Base-by-base conservation (phyloP, 2,329 filamentous ascomycete species). In the Colletotrichum camelliae region DNA sequence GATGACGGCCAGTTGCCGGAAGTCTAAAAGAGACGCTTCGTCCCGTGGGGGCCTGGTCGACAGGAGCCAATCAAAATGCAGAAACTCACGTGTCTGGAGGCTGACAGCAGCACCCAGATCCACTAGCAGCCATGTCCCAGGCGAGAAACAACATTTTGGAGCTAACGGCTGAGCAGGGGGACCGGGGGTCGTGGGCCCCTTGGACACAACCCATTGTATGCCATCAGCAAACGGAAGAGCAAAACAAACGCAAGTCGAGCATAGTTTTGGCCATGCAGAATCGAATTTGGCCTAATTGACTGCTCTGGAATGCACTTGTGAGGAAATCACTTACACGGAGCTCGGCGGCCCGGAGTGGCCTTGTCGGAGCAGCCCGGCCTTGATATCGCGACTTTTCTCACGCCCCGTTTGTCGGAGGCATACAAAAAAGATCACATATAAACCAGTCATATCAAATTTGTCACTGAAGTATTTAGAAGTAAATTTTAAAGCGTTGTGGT, bases 101-200 rank as follows among this genome's bases (percentile, higher is more conserved):
- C 74, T 76, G 74, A 76, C 74, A 75, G 74, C 74, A 75, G 64
- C 74, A 65, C 64, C 24, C n/a, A 62, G 33, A 70, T 76, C 73
- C 73, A 69, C 73, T 33, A 24, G 57, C 27, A 66, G 62, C 62
- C 55, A 70, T 52, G 62, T 62, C 24, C 72, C 37, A 73, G 70
- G 64, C 35, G 43, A 68, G 73, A 71, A 75, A 73, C 73, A 67
- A 55, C 67, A 67, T 67, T 75, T 75, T 76, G 74, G 74, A 75
- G 74, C 74, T 76, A 76, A 76, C 71, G 71, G 62, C 70, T 52
- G 71, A 76, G 74, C 66, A 75, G 71, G 74, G 74, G 74, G 74
- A 48, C 74, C 71, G 74, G 74, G 74, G 71, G 74, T 71, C 74
- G 60, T 76, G 70, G 74, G 71, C 72, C 74, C 65, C 70, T 69